Evolutionary conservation across 2,329 filamentous ascomycete genomes (phyloP), one percentile per base, ranked within the genome.

Genomic region (Ophiostoma himal-ulmi): DNA sequence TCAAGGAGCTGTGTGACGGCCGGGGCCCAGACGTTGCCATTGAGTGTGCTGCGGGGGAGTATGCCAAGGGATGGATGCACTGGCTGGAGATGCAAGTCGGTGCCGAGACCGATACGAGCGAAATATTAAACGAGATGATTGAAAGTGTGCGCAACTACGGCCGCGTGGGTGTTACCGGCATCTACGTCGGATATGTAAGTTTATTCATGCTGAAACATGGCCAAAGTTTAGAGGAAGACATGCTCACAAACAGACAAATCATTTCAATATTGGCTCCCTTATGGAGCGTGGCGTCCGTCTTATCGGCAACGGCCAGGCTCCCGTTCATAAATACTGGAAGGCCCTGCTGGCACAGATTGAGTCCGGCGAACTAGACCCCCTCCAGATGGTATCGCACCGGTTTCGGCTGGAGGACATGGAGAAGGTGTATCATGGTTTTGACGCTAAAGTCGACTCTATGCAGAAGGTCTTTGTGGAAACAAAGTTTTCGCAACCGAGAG

Each of bases 251-350:
- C 73, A 89, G 85, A 92, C 89, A 30, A 93, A 93, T 79, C 90
- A 92, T 78, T 92, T 94, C 83, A 92, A 92, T 79, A 89, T 94
- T 74, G 92, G 93, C 11, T 89, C 91, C 0, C 77, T 96, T 17
- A 96, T 96, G 92, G 88, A 96, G 80, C 88, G 91, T 41, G 92
- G 92, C n/a, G 88, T 96, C 74, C 89, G 91, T 1, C 85, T 96
- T 64, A 93, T 88, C 62, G 86, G 87, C 22, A 88, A 88, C 75
- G 86, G 86, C 1, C 86, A 89, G 75, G 86, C 86, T 0, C 92
- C 92, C 0, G 91, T 96, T 0, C 91, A 94, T 75, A 86, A 89
- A 76, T 95, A 96, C 81, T 96, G 92, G 93, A 83, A 92, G 34
- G 85, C 91, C 3, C 82, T 96, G n/a, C 82, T 95, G 65, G 80